A percentile compares a stretch with the other conserved stretches of the same genome.
phyloP scores from a whole-genome alignment of 257 asterid species.

The Scutellaria barbata region DNA sequence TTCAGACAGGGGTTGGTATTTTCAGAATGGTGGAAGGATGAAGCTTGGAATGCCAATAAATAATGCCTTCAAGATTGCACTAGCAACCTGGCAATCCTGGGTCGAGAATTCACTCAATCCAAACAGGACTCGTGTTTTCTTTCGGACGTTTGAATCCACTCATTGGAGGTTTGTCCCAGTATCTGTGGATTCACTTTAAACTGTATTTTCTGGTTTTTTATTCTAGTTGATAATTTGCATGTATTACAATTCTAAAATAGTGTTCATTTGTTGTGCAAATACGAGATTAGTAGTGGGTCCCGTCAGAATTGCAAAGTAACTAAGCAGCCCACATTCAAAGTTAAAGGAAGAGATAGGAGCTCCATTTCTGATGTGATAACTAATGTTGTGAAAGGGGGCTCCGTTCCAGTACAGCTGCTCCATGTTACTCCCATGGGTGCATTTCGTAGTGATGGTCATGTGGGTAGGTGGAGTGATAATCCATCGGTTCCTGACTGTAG shows the following conservation, averaged over 20 bases:
- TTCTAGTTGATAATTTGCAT: background rate
- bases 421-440: constrained; percentile 84
- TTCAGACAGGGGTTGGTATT: constrained; percentile 97
- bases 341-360: constrained; percentile 52
- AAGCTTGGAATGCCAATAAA: constrained; percentile 82
- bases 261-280: constrained; percentile 24
- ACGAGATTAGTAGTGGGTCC: constrained; percentile 49
- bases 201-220: background rate
- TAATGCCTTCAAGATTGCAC: constrained; percentile 65
- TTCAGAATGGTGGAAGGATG: constrained; percentile 80
- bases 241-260: constrained; percentile 3
- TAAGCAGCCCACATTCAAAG: constrained; percentile 48
- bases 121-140: constrained; percentile 70
- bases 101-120: constrained; percentile 60
- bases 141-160: constrained; percentile 85
- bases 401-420: constrained; percentile 58
- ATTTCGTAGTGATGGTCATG: constrained; percentile 76
- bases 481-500: constrained; percentile 89
- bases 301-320: constrained; percentile 76
- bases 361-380: constrained; percentile 64
- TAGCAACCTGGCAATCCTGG: constrained; percentile 88
- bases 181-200: constrained; percentile 3
- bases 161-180: constrained; percentile 77
- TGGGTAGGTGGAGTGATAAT: constrained; percentile 78
- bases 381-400: constrained; percentile 46